These are phyloP conservation scores for Gastrolobium villosum DNA, from an alignment of 306 rosid genomes.

Conservation along the genomic window DNA sequence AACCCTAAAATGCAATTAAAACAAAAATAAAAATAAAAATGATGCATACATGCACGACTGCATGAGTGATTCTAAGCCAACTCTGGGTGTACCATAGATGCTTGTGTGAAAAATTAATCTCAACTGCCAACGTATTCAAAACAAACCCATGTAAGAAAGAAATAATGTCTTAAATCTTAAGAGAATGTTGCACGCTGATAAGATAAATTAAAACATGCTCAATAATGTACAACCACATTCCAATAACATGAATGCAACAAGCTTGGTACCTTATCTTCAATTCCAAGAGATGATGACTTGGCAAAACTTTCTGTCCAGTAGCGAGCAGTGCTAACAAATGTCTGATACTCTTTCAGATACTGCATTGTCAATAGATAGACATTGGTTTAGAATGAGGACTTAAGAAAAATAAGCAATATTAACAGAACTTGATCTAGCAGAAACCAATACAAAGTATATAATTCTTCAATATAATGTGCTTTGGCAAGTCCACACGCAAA, in stretches of 20 bases:
- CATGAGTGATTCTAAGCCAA: too few relatives aligned
- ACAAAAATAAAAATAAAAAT: too few relatives aligned
- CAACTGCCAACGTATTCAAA: neutral
- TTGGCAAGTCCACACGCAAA: slow-evolving; percentile 26
- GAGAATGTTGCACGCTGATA: neutral
- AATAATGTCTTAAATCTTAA: neutral
- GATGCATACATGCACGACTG: too few relatives aligned
- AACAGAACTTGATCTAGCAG: slow-evolving; percentile 17
- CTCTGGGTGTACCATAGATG: neutral
- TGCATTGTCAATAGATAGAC: slow-evolving; percentile 53
- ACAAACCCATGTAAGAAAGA: slow-evolving; percentile 1
- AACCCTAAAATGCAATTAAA: too few relatives aligned
- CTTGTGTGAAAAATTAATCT: slow-evolving; percentile 24
- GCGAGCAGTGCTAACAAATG: slow-evolving; percentile 90
- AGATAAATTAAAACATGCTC: slow-evolving; percentile 31
- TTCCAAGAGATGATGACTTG: slow-evolving; percentile 77
- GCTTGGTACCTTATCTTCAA: slow-evolving; percentile 82
- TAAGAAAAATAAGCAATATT: neutral
- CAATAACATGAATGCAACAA: slow-evolving; percentile 24
- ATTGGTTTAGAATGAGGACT: slow-evolving; percentile 21
- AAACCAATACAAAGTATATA: neutral
- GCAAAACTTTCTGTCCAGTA: slow-evolving; percentile 99
- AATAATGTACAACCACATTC: slow-evolving; percentile 26
- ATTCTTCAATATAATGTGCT: slow-evolving; percentile 16
- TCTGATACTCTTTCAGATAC: slow-evolving; percentile 88